Evolutionary conservation across 176 grass and related monocot species (phyloP), one percentile per base, ranked within the genome.

Genomic region (Themeda triandra): DNA sequence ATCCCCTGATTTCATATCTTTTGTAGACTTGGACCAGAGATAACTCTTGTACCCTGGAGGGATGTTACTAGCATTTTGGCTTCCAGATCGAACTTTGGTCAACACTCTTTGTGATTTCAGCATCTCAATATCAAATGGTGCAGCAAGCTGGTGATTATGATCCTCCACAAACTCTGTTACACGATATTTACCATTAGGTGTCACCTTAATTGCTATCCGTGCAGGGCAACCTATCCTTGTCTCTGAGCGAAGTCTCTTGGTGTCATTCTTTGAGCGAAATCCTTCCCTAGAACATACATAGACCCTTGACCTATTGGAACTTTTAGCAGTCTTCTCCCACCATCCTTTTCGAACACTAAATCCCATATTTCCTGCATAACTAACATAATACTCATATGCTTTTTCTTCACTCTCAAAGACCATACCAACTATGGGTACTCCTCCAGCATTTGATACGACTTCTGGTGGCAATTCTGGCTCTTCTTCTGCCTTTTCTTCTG

Each of bases 261-360:
- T 62, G 23, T 92, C 90, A 53, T 94, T 94, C 76, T 90, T 97
- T 27, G 87, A 82, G 78, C 92, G 83, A 89, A 90, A 93, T 13
- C 95, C 95, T 76, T 95, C 92, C 70, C 89, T 91, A 53, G 92
- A 98, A 82, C 95, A 98, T 17, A 98, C 85, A 84, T 91, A 98
- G n/a, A 88, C 86, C 81, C 92, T 90, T 74, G 90, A 87, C 46
- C 88, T 90, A 76, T 85, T 86, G 65, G 82, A 71, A 84, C 85
- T 93, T 98, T 88, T 98, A 12, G 87, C 81, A 78, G 90, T 91
- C 92, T 93, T 95, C 80, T 93, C 95, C 79, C 86, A 98, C 85
- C 87, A 88, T 24, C 92, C 85, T 93, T 93, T 98, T 18, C 95
- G 89, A 35, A 98, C 87, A 82, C 92, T 89, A 74, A 95, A 98